Base-by-base conservation (phyloP, 345 rosid genomes). In the Kernera saxatilis region DNA sequence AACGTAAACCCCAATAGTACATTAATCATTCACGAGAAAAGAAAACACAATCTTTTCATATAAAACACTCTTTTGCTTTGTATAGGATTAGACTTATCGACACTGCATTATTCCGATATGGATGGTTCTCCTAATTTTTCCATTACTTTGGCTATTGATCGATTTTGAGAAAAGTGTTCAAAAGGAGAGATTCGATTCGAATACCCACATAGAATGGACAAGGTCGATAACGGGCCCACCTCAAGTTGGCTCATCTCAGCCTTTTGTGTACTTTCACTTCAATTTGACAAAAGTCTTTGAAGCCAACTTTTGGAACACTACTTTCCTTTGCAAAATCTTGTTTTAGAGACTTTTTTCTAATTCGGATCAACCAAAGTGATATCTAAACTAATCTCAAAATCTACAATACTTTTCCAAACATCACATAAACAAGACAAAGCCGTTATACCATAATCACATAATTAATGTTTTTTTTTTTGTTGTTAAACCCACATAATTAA, bases 181-280 rank as follows among this genome's bases (percentile, higher is more conserved):
- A 26, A 41, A 39, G 45, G 25, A 27, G 53, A 54, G 67, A 70
- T 70, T 69, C 60, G 79, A 62, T 69, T 69, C 71, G 40, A 62
- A 15, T 29, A 27, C 60, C 29, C 79, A 76, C 79, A 46, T 40
- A 56, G 50, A 57, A 76, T 29, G 79, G 79, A 64, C 71, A 30
- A 30, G 75, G 40, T 64, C 40, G 19, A 70, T 13, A 56, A 48
- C 64, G 67, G 79, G 12, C 72, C 79, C 75, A 76, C 79, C 37
- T 14, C 75, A 70, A 70, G 39, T 45, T 55, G 74, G 49, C 41
- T 61, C 11, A 9, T 52, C 33, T 52, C n/a, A n/a, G n/a, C n/a
- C n/a, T 64, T 58, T 18, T 62, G 29, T 12, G 11, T 17, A 53
- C 50, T 64, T 35, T 53, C 53, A 45, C 43, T 45, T 61, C 74